Evolutionary conservation across 2,329 filamentous ascomycete genomes (phyloP), one percentile per base, ranked within the genome.

Genomic region (Fusarium sp.): DNA sequence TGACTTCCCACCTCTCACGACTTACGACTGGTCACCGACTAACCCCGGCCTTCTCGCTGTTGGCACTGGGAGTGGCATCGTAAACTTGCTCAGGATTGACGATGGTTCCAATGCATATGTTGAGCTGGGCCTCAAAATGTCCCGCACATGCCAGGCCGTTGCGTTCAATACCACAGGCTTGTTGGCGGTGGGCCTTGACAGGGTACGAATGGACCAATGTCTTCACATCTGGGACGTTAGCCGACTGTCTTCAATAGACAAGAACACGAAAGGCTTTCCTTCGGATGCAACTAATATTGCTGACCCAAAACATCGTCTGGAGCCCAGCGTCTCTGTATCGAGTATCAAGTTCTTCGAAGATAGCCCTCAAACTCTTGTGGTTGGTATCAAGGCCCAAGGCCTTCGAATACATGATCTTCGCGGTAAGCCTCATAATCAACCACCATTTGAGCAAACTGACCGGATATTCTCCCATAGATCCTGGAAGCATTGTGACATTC

Each of bases 171-270:
- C 88, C 5, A 85, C 84, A 7, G 90, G 91, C 20, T 84, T 92
- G 59, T 82, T 97, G 54, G 93, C 93, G 12, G 92, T 94, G 28
- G 93, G 92, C 2, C 83, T 96, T 54, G 93, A 96, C 74, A 87
- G 92, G 72, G 92, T 94, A 25, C 88, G 93, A 32, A 94, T 93
- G 79, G 93, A 96, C 76, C 88, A 91, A 68, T 94, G 92, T 73
- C 84, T 97, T 50, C 93, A 95, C 74, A 90, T 96, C 30, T 96
- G 92, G 87, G 92, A 97, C 78, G 85, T 94, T 57, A 90, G 88
- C 72, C 87, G 88, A 41, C 83, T 89, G 49, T 86, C 84, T 21
- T 83, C 79, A 45, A 81, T 85, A 78, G 84, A 84, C 72, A 76
- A 82, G 34, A 80, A 77, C 18, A 78, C 79, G 21, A 80, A 80